phyloP scores from a whole-genome alignment of 2,329 filamentous ascomycete genomes.

The Zarea fungicola region DNA sequence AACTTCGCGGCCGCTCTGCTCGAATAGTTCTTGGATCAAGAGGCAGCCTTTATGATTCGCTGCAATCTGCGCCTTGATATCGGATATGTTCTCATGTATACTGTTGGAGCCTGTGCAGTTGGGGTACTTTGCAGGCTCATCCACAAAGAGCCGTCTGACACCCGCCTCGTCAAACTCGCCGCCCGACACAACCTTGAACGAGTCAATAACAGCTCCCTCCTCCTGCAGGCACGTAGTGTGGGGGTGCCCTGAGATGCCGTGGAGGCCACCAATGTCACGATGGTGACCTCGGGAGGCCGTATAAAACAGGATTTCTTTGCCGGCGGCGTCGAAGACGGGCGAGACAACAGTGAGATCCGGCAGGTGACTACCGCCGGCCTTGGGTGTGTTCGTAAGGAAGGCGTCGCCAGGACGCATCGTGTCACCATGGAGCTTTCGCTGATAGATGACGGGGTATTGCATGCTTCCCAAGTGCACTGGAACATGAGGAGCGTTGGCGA shows the following conservation, averaged over 20 bases:
- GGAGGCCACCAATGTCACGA: slow-evolving; percentile 66
- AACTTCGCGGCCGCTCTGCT: slow-evolving; percentile 65
- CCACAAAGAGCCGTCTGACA: slow-evolving; percentile 65
- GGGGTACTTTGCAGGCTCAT: slow-evolving; percentile 67
- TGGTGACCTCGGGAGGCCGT: slow-evolving; percentile 70
- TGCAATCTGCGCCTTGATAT: slow-evolving; percentile 80
- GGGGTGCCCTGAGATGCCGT: slow-evolving; percentile 81
- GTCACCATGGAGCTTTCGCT: slow-evolving; percentile 60
- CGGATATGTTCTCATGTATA: slow-evolving; percentile 77
- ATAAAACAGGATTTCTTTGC: slow-evolving; percentile 34
- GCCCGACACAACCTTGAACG: slow-evolving; percentile 67
- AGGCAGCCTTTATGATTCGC: slow-evolving; percentile 82
- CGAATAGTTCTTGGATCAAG: slow-evolving; percentile 64
- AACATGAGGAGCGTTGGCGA: slow-evolving; percentile 71
- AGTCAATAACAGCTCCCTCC: slow-evolving; percentile 60
- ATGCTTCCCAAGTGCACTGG: slow-evolving; percentile 74
- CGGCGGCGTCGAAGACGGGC: slow-evolving; percentile 35
- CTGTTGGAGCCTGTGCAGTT: slow-evolving; percentile 76
- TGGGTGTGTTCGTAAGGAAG: slow-evolving; percentile 30
- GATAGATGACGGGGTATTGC: slow-evolving; percentile 69
- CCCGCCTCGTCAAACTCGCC: slow-evolving; percentile 74
- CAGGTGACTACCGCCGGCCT: slow-evolving; percentile 33
- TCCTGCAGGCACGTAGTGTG: slow-evolving; percentile 61
- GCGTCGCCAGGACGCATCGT: slow-evolving; percentile 30
- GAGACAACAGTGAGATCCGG: slow-evolving; percentile 35